Base-by-base conservation (phyloP, 1,284 basidiomycete genomes). In the Stygiomarasmius scandens region DNA sequence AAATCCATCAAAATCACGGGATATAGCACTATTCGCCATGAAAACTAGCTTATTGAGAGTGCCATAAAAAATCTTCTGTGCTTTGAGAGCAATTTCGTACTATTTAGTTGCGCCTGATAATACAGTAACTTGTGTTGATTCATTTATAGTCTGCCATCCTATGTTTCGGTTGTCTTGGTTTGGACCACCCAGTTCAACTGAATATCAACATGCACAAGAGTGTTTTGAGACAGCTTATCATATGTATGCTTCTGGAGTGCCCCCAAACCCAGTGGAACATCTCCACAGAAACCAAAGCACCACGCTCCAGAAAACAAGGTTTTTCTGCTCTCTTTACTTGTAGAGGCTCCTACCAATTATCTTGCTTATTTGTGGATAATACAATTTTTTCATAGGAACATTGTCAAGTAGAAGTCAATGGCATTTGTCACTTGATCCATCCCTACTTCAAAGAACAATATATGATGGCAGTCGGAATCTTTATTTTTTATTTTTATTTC, bases 331-430 rank as follows among this genome's bases (percentile, higher is more conserved):
- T 44, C 43, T n/a, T 16, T 44, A 8, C n/a, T 23, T 19, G 43
- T 8, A 23, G 43, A 44, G 43, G 53, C 16, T 11, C 23, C 49
- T 22, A 46, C 32, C 11, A 2, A 32, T 6, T 54, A 32, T 20
- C 1, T 50, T 36, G 24, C 22, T 68, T 19, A 38, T 58, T 16
- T 20, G 48, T 8, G 62, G 64, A 22, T 61, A 61, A 9, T 56
- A 63, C 12, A 63, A 68, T 38, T 55, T 68, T 22, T 59, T 68
- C 14, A 60, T 52, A 65, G 64, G n/a, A n/a, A n/a, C n/a, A n/a
- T n/a, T n/a, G n/a, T n/a, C n/a, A n/a, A n/a, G n/a, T n/a, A n/a
- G n/a, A n/a, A n/a, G n/a, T n/a, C n/a, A n/a, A n/a, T n/a, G n/a
- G n/a, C n/a, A n/a, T n/a, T n/a, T n/a, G n/a, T n/a, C n/a, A n/a